Percentiles rank a stretch among this genome's conserved stretches.
Evolutionary conservation across 2,329 filamentous ascomycete genomes (phyloP).

Genomic region (Pseudogymnoascus sp.): DNA sequence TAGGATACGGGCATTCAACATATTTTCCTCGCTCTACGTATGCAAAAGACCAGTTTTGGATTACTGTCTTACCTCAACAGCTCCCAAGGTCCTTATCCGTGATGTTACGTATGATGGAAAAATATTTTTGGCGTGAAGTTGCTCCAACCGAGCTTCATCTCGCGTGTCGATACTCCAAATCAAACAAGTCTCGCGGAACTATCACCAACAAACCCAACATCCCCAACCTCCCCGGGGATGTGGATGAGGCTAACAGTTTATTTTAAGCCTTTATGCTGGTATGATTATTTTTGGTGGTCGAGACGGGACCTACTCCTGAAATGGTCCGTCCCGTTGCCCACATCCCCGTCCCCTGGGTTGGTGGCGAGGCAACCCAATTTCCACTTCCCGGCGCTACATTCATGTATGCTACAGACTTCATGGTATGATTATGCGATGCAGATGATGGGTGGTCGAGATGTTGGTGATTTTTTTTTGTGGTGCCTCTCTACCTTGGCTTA

Average conservation of each 20-base stretch:
- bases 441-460: neutral
- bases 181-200: neutral
- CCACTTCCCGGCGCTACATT: neutral
- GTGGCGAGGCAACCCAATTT: neutral
- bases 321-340: neutral
- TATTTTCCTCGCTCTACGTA: neutral
- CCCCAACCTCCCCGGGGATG: neutral
- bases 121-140: neutral
- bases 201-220: neutral
- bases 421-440: neutral
- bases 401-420: neutral
- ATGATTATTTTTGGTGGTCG: neutral
- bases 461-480: neutral
- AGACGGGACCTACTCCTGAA: slow-evolving; percentile 3
- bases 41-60: neutral
- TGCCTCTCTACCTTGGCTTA: neutral
- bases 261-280: neutral
- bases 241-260: slow-evolving; percentile 1
- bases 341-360: neutral
- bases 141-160: neutral
- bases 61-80: neutral
- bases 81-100: neutral
- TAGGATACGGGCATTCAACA: neutral
- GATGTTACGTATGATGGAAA: neutral
- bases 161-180: neutral